phyloP scores from a whole-genome alignment of 805 yeast species.

The Monosporozyma yasuniensis region DNA sequence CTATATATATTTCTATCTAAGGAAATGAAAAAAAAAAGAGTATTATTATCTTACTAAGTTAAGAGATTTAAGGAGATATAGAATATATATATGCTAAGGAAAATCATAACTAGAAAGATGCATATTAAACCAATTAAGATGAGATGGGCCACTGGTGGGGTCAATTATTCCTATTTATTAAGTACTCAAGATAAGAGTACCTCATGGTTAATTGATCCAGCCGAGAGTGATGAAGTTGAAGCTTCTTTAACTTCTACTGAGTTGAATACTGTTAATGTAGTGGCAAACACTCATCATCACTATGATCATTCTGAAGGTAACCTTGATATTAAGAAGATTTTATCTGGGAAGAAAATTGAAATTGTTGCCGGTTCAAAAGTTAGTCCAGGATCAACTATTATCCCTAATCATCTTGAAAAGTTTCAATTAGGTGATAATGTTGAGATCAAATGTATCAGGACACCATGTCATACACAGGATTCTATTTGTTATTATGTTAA shows the following conservation, averaged over 20 bases:
- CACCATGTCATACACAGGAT: slow-evolving; percentile 98
- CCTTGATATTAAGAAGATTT: slow-evolving; percentile 24
- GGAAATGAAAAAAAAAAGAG: background rate
- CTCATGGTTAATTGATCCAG: slow-evolving; percentile 89
- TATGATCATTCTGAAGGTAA: slow-evolving; percentile 93
- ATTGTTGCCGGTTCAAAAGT: slow-evolving; percentile 63
- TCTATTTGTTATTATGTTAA: slow-evolving; percentile 77
- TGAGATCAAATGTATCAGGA: slow-evolving; percentile 71
- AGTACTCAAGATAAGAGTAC: slow-evolving; percentile 49
- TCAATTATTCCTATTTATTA: slow-evolving; percentile 73
- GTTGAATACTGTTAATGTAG: slow-evolving; percentile 49
- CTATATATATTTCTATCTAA: background rate
- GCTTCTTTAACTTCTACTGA: slow-evolving; percentile 36
- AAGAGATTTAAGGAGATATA: too few relatives aligned
- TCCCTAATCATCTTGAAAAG: slow-evolving; percentile 60
- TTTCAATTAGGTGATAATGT: slow-evolving; percentile 31
- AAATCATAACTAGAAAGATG: slow-evolving; percentile 44
- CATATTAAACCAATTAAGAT: slow-evolving; percentile 74
- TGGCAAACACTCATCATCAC: slow-evolving; percentile 95
- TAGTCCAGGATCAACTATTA: slow-evolving; percentile 54
- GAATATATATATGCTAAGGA: slow-evolving; percentile 1
- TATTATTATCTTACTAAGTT: too few relatives aligned
- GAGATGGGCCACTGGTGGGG: slow-evolving; percentile 91
- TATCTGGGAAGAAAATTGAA: slow-evolving; percentile 41
- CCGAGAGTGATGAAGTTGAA: slow-evolving; percentile 65